phyloP scores from a whole-genome alignment of 768 basidiomycete genomes.

The Gymnopilus dilepis region DNA sequence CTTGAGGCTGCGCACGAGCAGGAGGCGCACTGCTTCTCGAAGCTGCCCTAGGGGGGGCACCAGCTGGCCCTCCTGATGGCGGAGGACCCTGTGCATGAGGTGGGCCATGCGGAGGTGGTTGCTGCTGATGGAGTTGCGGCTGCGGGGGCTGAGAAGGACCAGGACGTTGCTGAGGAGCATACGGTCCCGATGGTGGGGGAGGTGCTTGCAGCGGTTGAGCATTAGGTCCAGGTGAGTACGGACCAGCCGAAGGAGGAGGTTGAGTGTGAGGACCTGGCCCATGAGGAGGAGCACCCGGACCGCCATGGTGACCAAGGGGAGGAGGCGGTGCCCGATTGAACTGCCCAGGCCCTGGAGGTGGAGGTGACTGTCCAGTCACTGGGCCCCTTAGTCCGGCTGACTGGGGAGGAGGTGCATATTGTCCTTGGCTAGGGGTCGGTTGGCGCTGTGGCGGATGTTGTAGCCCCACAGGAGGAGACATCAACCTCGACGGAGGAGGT shows the following conservation, averaged over 20 bases:
- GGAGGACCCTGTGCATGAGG: conserved; percentile 32
- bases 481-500: conserved; percentile 45
- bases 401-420: conserved; percentile 54
- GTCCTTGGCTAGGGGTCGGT: conserved; percentile 55
- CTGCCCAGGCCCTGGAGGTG: conserved; percentile 42
- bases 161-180: conserved; percentile 38
- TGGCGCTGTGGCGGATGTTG: conserved; percentile 40
- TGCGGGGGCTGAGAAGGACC: conserved; percentile 26
- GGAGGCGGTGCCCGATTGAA: conserved; percentile 43
- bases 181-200: conserved; percentile 41
- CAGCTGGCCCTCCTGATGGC: conserved; percentile 35
- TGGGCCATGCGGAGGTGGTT: conserved; percentile 26
- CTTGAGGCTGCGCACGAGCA: conserved; percentile 32
- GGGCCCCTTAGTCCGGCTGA: conserved; percentile 34
- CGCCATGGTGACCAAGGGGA: conserved; percentile 8
- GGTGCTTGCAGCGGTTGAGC: conserved; percentile 10
- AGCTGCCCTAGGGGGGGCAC: conserved; percentile 30
- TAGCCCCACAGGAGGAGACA: conserved; percentile 44
- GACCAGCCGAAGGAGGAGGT: conserved; percentile 29
- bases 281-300: conserved; percentile 21
- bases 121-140: conserved; percentile 4
- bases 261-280: conserved; percentile 19
- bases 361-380: conserved; percentile 47
- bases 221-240: conserved; percentile 40
- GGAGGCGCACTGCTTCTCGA: conserved; percentile 27